Base-by-base conservation (phyloP, 2,329 filamentous ascomycete species). In the Fusarium vanettenii region DNA sequence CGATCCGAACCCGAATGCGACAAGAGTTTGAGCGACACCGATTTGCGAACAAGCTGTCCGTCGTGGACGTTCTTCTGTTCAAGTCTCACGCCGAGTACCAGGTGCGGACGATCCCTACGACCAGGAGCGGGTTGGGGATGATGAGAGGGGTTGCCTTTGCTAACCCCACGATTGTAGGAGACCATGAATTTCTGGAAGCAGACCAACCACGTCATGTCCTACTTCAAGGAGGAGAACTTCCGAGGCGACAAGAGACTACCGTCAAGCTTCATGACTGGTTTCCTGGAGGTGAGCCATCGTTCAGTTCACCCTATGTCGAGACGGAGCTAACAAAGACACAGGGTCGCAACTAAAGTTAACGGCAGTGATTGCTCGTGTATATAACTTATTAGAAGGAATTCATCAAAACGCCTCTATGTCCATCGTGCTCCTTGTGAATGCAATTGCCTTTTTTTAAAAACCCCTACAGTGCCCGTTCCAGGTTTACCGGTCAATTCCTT, bases 121-220 rank as follows among this genome's bases (percentile, higher is more conserved):
- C 67, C 77, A 94, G 33, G 31, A 89, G 97, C 92, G 55, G 89
- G 64, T 37, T 61, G 18, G 37, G 61, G 10, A 61, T 39, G 11
- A 59, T 39, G 55, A 52, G 25, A 56, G 22, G 31, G 60, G 41
- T 13, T 27, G 33, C 18, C 37, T 43, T 60, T 67, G 56, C 72
- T 78, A 62, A 79, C 66, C 27, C 45, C 37, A 56, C 41, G 66
- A 69, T 56, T 60, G 64, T 79, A 98, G 95, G 97, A 99, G 89
- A 99, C 94, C 64, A 91, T 99, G 89, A 99, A 99, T 87, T 99
- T 94, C 89, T 99, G 97, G 97, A 98, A 98, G 86, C 97, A 99
- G 86, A 89, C 95, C 72, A 94, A 94, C 74, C 97, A 99, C 84
- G 90, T 99, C 78, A 95, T 99, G 90, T 95, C 97, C 80, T 99